Base-by-base conservation (phyloP, 345 rosid species). In the Litchi chinensis region DNA sequence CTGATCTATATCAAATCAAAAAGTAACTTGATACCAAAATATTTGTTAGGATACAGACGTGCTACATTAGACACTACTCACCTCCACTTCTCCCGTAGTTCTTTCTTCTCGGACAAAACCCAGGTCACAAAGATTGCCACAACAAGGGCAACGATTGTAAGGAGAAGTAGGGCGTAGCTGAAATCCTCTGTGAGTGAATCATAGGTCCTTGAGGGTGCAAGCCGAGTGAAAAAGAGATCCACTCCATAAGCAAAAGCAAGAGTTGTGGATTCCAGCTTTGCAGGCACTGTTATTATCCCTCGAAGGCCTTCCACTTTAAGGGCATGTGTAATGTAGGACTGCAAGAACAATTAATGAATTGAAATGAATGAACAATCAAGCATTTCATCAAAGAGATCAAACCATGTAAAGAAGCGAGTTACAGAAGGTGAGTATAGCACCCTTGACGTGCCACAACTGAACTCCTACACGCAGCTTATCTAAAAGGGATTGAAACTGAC, bases 181-280 rank as follows among this genome's bases (percentile, higher is more conserved):
- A 96, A 96, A 87, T 96, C 98, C 73, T 96, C 98, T 0, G 99
- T 94, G 78, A 96, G 94, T 0, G 99, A 96, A 86, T 96, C 99
- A 10, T 93, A 96, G 5, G 98, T 96, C 88, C 91, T 93, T 39
- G 99, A 96, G 32, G 98, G 98, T 19, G 99, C 98, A 24, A 96
- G 94, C 52, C 86, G 95, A 65, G 95, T 92, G 81, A 90, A 94
- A 84, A 96, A 94, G 76, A 94, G 93, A 80, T 94, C 98, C 18
- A 94, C 93, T 16, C 99, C 99, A 60, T 93, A 90, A 6, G 99
- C 87, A 76, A 96, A 96, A 26, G 93, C 90, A 8, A 93, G 98
- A 48, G 95, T 89, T 37, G 97, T 93, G 12, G 99, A 96, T 88
- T 96, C 99, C 83, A 96, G 91, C 89, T 93, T 96, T n/a, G 98